Evolutionary conservation across 805 yeast genomes (phyloP), one percentile per base, ranked within the genome.

Genomic region (Lipomyces chichibuensis): DNA sequence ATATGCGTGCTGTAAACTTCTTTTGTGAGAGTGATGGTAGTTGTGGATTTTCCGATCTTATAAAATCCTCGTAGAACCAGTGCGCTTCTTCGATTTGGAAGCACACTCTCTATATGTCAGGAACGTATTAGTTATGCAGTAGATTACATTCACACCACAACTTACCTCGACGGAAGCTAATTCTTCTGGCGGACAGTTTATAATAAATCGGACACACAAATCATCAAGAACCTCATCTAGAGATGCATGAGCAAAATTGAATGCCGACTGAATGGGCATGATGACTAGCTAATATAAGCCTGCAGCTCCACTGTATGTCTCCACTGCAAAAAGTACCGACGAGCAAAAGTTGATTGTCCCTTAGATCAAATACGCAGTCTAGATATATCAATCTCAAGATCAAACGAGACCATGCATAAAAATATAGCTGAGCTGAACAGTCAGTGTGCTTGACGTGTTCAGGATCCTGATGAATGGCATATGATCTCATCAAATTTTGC

Each of bases 51-150:
- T 88, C 79, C 46, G 84, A 84, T 46, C 93, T 84, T 13, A 89
- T 83, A 74, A 89, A 93, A 78, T 95, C 99, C 60, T 89, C 84
- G 78, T 93, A 95, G 76, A 90, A 95, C 99, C 99, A 95, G 73
- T 92, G 97, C 1, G 99, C 99, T 78, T 95, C 98, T 81, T 95
- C 99, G 54, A 95, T 88, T 76, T 93, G 97, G 80, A 95, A 95
- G 75, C 92, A 85, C 32, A 93, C 89, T 75, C 99, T 83, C 75
- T 86, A 79, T 11, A 75, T 29, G 77, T 56, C 77, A 74, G 9
- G 39, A 33, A 53, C 9, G 2, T 3, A n/a, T 49, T 46, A 37
- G 32, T 3, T 33, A 2, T 9, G 37, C 27, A 14, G 56, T n/a
- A 4, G 13, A 49, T 52, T 39, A 49, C 51, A 23, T 29, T n/a